Base-by-base conservation (phyloP, 2,329 filamentous ascomycete species). In the Sarocladiaceae sp. region DNA sequence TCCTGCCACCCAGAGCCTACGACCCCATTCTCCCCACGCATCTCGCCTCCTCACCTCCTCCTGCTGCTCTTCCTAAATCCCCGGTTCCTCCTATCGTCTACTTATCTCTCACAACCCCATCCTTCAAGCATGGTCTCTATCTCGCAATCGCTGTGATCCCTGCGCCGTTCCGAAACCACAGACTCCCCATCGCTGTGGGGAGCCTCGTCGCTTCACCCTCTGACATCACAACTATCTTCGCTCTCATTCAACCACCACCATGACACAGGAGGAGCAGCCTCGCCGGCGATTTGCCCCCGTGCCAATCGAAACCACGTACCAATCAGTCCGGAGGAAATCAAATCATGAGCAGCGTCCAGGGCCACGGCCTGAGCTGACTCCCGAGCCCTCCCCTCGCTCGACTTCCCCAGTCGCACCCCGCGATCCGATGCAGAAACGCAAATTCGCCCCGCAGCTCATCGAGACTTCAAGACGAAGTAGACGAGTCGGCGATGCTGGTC, bases 361-460 rank as follows among this genome's bases (percentile, higher is more conserved):
- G 45, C 74, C 74, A 29, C 76, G 74, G 26, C 74, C 79, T 41
- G 80, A 81, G 53, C 69, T 73, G 23, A 79, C 76, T 0, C 72
- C 74, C 19, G 70, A 74, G 51, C 66, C 70, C 13, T 75, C 72
- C 39, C 73, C 74, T 33, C 71, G 70, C 44, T 69, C 72, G 10
- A 64, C 69, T 5, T 70, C 72, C 2, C 40, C 39, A 27, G 26
- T n/a, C n/a, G 23, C 29, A 24, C 68, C 2, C 62, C 65, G 33
- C 63, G 67, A 53, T 55, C 66, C 45, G 59, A 69, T 33, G 61
- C 68, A 33, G 56, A 67, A 53, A 21, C 70, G 73, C 50, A 67
- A 68, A 48, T 95, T 94, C 60, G 76, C 82, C 23, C 88, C 88
- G 11, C 83, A 91, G 55, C 70, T 95, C 45, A 82, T 95, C 49